phyloP scores from a whole-genome alignment of 495 filamentous ascomycete species.

The Pyrenula massariospora region DNA sequence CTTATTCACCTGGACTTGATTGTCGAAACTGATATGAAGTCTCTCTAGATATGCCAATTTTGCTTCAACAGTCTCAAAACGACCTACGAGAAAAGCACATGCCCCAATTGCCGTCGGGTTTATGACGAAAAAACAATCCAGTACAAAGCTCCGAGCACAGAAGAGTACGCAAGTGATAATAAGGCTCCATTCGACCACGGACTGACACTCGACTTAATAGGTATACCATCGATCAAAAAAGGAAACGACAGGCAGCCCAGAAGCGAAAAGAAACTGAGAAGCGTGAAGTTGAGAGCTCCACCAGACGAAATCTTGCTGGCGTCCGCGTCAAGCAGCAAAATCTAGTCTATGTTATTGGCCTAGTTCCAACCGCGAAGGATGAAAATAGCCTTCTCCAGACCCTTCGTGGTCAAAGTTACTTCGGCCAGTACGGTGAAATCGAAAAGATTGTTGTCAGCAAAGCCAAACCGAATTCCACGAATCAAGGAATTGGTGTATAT shows the following conservation, averaged over 20 bases:
- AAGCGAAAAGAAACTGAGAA: constrained; percentile 92
- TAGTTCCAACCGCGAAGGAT: constrained; percentile 82
- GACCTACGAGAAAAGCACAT: constrained; percentile 86
- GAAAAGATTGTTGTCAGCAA: constrained; percentile 98
- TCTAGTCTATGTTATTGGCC: constrained; percentile 91
- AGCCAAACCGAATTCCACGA: constrained; percentile 61
- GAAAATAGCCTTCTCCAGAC: constrained; percentile 76
- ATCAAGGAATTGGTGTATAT: constrained; percentile 85
- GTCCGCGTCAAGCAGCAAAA: constrained; percentile 97
- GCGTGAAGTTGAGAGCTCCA: constrained; percentile 87
- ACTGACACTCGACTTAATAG: constrained; percentile 21
- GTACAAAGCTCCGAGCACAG: constrained; percentile 83
- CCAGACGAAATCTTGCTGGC: constrained; percentile 87
- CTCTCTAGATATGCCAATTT: constrained; percentile 86
- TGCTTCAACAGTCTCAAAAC: constrained; percentile 96
- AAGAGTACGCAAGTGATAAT: constrained; percentile 56
- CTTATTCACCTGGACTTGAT: neutral
- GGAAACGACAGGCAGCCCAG: constrained; percentile 76
- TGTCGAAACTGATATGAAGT: constrained; percentile 7
- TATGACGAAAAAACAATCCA: constrained; percentile 96
- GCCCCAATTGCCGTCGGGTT: constrained; percentile 85
- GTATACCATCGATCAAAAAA: constrained; percentile 81
- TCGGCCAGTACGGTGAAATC: constrained; percentile 97
- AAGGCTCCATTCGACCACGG: constrained; percentile 10
- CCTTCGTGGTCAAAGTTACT: constrained; percentile 78